These are phyloP conservation scores for Chaetoceros tenuissimus DNA, from an alignment of 108 stramenopile genomes.

Conservation along the genomic window DNA sequence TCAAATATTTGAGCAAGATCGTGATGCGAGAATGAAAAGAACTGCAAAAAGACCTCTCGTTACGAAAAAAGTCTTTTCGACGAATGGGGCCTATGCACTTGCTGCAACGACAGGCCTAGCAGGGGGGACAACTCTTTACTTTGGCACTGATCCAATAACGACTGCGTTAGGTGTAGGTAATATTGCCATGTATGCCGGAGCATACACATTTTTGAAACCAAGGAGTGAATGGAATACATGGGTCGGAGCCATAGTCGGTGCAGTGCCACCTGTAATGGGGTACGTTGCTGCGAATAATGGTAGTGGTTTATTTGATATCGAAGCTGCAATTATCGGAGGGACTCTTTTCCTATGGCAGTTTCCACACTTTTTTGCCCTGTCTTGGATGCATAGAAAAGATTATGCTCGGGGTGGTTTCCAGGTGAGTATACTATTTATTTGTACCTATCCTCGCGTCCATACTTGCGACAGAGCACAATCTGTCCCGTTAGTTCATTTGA, in stretches of 20 bases:
- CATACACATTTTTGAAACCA: slow-evolving; percentile 97
- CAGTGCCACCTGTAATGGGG: slow-evolving; percentile 98
- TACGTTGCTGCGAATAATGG: slow-evolving; percentile 93
- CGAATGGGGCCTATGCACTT: slow-evolving; percentile 50
- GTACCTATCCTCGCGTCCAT: not conserved
- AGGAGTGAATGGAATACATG: slow-evolving; percentile 90
- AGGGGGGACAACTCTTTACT: slow-evolving; percentile 61
- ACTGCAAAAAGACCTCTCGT: slow-evolving; percentile 89
- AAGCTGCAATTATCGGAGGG: slow-evolving; percentile 71
- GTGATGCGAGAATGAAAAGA: slow-evolving; percentile 86
- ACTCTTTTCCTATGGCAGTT: slow-evolving; percentile 97
- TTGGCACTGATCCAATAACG: slow-evolving; percentile 89
- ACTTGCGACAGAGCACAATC: not conserved
- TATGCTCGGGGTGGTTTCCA: slow-evolving; percentile 68
- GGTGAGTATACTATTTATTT: not conserved
- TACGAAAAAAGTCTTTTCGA: slow-evolving; percentile 46
- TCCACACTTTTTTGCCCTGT: slow-evolving; percentile 97
- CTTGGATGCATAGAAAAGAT: slow-evolving; percentile 89
- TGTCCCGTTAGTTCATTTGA: not conserved
- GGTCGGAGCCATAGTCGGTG: slow-evolving; percentile 98
- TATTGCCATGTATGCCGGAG: slow-evolving; percentile 88
- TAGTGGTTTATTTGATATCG: slow-evolving; percentile 43
- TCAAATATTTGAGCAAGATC: slow-evolving; percentile 80
- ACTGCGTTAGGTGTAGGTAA: slow-evolving; percentile 85
- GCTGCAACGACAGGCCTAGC: slow-evolving; percentile 61